Conservation (phyloP, 2,329 filamentous ascomycete species). For the Coccinonectria pachysandricola region DNA sequence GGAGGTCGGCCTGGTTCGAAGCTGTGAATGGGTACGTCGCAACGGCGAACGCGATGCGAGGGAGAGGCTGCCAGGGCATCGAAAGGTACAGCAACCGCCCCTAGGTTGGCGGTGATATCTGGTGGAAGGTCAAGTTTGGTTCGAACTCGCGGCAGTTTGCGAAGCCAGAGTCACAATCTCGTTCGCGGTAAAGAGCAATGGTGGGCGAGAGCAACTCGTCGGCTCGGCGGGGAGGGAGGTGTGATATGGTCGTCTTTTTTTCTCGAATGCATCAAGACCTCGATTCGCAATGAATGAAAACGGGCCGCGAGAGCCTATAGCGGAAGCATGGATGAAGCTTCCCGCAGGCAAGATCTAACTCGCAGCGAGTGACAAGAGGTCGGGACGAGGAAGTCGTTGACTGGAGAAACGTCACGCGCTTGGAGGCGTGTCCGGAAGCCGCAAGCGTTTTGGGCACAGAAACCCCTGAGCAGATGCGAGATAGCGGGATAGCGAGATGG, state of each 20-base stretch:
- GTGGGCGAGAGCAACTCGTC: too few relatives aligned
- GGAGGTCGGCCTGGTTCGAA: constrained; percentile 77
- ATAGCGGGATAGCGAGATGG: constrained; percentile 14
- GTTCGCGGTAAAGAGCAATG: too few relatives aligned
- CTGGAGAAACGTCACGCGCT: constrained; percentile 1
- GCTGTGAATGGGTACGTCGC: constrained; percentile 91
- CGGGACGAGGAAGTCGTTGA: constrained; percentile 1
- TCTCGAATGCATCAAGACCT: constrained; percentile 23
- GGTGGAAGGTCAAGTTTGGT: too few relatives aligned
- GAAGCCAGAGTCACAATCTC: too few relatives aligned
- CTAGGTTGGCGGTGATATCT: constrained; percentile 10
- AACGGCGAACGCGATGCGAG: constrained; percentile 95
- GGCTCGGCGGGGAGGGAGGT: too few relatives aligned
- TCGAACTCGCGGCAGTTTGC: too few relatives aligned
- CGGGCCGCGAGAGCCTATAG: constrained; percentile 17
- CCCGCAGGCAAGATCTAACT: constrained; percentile 4
- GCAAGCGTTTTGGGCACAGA: constrained; percentile 8
- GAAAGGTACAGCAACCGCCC: constrained; percentile 17
- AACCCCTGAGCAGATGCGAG: constrained; percentile 23
- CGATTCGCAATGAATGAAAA: constrained; percentile 11
- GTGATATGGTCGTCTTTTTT: too few relatives aligned
- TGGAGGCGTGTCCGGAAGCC: constrained; percentile 4
- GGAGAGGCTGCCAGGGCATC: constrained; percentile 97
- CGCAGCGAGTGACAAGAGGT: constrained; percentile 2
- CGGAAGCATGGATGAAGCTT: constrained; percentile 16